phyloP scores from a whole-genome alignment of 208 protist genomes.

The Balamuthia mandrillaris region DNA sequence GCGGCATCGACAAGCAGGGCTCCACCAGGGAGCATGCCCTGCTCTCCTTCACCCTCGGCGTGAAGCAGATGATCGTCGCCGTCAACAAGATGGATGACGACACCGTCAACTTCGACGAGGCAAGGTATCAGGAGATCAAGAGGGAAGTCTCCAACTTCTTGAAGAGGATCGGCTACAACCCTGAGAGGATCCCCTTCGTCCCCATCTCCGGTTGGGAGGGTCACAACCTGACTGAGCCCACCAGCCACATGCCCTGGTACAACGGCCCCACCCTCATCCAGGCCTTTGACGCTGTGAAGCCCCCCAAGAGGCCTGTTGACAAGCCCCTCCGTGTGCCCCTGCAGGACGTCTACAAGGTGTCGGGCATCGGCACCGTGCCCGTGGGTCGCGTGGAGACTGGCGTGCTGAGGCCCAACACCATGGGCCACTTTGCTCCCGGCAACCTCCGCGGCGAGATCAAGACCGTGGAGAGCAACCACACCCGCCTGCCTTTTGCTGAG shows the following conservation, averaged over 20 bases:
- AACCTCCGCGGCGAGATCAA: constrained; percentile 71
- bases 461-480: constrained; percentile 81
- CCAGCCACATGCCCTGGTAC: constrained; percentile 87
- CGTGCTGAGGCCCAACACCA: constrained; percentile 65
- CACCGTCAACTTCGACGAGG: constrained; percentile 82
- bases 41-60: constrained; percentile 79
- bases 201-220: constrained; percentile 92
- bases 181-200: constrained; percentile 85
- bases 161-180: constrained; percentile 87
- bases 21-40: constrained; percentile 83
- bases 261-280: constrained; percentile 84
- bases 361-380: constrained; percentile 90
- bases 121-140: constrained; percentile 71
- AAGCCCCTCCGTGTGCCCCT: constrained; percentile 90
- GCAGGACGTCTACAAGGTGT: constrained; percentile 96
- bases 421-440: constrained; percentile 74
- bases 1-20: constrained; percentile 73
- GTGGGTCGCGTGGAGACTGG: constrained; percentile 86
- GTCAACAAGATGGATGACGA: constrained; percentile 96
- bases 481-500: constrained; percentile 55
- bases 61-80: constrained; percentile 82
- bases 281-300: constrained; percentile 80
- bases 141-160: constrained; percentile 45
- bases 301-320: constrained; percentile 81
- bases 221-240: constrained; percentile 88